These are phyloP conservation scores for Aureobasidium musti DNA, from an alignment of 2,329 filamentous ascomycete species.

Conservation along the genomic window DNA sequence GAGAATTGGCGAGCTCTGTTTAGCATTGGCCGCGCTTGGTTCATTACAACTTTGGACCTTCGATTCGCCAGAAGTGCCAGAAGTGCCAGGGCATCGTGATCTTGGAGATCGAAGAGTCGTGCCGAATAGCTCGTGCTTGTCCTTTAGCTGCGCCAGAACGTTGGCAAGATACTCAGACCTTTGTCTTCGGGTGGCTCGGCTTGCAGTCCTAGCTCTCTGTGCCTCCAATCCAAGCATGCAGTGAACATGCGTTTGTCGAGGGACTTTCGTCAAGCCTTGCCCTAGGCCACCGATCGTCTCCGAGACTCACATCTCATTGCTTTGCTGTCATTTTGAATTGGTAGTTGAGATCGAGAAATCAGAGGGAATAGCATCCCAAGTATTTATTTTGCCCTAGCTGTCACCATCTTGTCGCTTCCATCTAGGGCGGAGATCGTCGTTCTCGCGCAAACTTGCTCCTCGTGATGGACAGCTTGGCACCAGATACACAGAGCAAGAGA, in stretches of 20 bases:
- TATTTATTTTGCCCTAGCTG: neutral
- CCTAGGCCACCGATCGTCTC: conserved; percentile 11
- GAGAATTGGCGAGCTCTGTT: neutral
- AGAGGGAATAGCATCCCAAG: neutral
- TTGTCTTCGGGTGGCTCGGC: conserved; percentile 7
- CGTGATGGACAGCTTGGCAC: conserved; percentile 20
- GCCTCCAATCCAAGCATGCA: conserved; percentile 20
- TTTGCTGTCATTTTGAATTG: neutral
- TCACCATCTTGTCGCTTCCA: neutral
- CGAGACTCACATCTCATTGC: neutral
- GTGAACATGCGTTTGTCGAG: conserved; percentile 22
- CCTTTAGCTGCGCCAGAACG: neutral
- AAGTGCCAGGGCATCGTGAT: neutral
- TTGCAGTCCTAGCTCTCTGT: conserved; percentile 17
- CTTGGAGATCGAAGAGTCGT: neutral
- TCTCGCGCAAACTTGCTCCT: conserved; percentile 28
- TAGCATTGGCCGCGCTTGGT: too few relatives aligned
- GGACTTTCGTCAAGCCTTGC: conserved; percentile 25
- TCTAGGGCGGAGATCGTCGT: neutral
- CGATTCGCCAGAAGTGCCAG: neutral
- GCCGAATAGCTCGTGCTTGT: conserved; percentile 8
- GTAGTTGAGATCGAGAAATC: neutral
- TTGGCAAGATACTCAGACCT: neutral
- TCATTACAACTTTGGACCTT: neutral
- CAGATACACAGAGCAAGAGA: conserved; percentile 6